A percentile compares a stretch with the other conserved stretches of the same genome.
Evolutionary conservation across 257 asterid species (phyloP).

Genomic region (Nicotiana sylvestris): DNA sequence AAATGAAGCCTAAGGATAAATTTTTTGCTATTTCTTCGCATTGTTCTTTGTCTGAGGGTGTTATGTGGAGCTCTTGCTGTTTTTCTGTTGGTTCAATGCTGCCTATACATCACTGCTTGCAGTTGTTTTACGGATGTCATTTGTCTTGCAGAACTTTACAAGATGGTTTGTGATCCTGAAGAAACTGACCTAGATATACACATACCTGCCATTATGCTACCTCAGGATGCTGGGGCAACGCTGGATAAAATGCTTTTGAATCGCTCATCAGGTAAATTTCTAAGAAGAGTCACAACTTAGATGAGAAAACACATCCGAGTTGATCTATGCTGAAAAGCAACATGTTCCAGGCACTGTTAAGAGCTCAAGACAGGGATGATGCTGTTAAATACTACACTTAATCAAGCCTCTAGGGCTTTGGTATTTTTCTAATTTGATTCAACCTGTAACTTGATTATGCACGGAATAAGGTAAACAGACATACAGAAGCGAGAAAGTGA

Average conservation of each 20-base stretch:
- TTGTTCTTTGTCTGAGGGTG: background rate
- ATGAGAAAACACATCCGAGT: background rate
- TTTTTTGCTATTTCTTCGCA: background rate
- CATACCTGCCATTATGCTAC: constrained; percentile 84
- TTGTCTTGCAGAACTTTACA: constrained; percentile 74
- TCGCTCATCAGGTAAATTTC: constrained; percentile 68
- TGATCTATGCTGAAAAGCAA: background rate
- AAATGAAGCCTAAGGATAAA: background rate
- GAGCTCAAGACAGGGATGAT: background rate
- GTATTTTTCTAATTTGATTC: background rate
- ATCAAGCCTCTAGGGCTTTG: background rate
- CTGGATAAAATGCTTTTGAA: constrained; percentile 60
- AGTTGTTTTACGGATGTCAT: constrained; percentile 5
- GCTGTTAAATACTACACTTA: background rate
- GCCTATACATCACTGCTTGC: background rate
- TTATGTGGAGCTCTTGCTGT: background rate
- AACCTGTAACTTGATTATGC: background rate
- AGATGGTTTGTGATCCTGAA: constrained; percentile 92
- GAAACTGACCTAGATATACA: constrained; percentile 80
- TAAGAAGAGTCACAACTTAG: background rate
- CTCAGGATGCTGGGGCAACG: constrained; percentile 75
- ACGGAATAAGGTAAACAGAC: background rate
- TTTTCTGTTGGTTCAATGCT: background rate
- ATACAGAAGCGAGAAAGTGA: background rate
- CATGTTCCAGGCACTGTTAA: constrained; percentile 1